Conservation (phyloP, 345 rosid genomes). For the Heritiera littoralis region DNA sequence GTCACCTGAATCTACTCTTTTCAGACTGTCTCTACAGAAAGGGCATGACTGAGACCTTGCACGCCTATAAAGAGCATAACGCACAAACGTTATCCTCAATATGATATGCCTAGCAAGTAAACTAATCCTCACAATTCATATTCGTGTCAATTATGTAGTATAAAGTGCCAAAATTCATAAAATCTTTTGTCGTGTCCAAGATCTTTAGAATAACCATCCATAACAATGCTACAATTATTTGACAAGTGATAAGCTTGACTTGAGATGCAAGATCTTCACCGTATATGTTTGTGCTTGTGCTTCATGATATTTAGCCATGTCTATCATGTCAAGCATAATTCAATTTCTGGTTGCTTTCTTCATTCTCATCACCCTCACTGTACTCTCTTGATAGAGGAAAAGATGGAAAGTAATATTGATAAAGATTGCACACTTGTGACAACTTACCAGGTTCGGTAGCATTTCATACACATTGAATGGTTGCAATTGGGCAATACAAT, state of each 20-base stretch:
- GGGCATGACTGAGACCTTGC: conserved; percentile 85
- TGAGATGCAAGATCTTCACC: not conserved
- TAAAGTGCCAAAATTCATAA: too few relatives aligned
- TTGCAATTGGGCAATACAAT: conserved; percentile 79
- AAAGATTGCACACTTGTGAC: not conserved
- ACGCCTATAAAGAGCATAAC: conserved; percentile 44
- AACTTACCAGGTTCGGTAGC: conserved; percentile 73
- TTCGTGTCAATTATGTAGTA: too few relatives aligned
- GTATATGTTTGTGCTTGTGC: not conserved
- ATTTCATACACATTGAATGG: conserved; percentile 80
- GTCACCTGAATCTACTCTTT: conserved; percentile 73
- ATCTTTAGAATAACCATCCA: not conserved
- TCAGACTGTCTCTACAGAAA: conserved; percentile 81
- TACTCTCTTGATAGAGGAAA: not conserved
- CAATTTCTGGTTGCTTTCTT: not conserved
- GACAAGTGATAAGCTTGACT: not conserved
- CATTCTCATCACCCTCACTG: not conserved
- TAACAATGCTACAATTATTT: not conserved
- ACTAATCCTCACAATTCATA: not conserved
- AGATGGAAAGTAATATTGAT: not conserved
- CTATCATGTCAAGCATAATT: not conserved
- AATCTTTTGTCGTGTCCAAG: too few relatives aligned
- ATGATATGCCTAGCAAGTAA: not conserved
- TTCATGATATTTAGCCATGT: not conserved
- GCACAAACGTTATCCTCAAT: not conserved